phyloP scores from a whole-genome alignment of 768 basidiomycete genomes.

The Lactifluus subvellereus region DNA sequence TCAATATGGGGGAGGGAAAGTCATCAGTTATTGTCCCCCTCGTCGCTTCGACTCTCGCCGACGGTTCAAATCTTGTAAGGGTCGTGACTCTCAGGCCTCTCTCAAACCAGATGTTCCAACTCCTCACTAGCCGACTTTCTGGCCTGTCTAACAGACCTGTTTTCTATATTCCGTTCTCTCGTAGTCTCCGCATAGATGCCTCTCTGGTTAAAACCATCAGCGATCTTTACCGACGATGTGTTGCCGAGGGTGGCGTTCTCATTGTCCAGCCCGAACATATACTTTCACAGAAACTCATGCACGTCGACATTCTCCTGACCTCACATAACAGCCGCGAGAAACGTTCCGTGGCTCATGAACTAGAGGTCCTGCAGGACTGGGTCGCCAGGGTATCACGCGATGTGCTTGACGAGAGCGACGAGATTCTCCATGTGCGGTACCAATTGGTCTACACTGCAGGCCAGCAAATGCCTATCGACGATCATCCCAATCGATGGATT shows the following conservation, averaged over 20 bases:
- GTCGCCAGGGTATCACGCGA: neutral
- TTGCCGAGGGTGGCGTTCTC: slow-evolving; percentile 36
- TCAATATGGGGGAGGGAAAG: slow-evolving; percentile 58
- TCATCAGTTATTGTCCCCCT: slow-evolving; percentile 48
- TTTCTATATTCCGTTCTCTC: slow-evolving; percentile 46
- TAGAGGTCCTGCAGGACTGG: neutral
- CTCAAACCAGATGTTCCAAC: slow-evolving; percentile 42
- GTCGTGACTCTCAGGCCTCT: slow-evolving; percentile 47
- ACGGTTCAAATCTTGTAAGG: slow-evolving; percentile 40
- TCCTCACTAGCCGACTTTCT: slow-evolving; percentile 40
- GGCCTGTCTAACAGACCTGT: slow-evolving; percentile 42
- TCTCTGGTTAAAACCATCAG: slow-evolving; percentile 27
- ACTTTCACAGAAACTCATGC: slow-evolving; percentile 36
- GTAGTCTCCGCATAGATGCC: slow-evolving; percentile 29
- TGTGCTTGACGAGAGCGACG: slow-evolving; percentile 19
- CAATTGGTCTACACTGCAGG: slow-evolving; percentile 46
- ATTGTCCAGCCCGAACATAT: slow-evolving; percentile 40
- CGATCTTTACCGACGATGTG: slow-evolving; percentile 36
- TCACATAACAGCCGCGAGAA: neutral
- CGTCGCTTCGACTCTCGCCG: slow-evolving; percentile 35
- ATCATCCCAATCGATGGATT: slow-evolving; percentile 40
- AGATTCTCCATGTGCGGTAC: slow-evolving; percentile 42
- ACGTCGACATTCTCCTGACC: slow-evolving; percentile 33
- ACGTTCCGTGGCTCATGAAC: neutral
- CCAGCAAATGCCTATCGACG: slow-evolving; percentile 33